Base-by-base conservation (phyloP, 768 basidiomycete genomes). In the Paxillus ammoniavirescens region DNA sequence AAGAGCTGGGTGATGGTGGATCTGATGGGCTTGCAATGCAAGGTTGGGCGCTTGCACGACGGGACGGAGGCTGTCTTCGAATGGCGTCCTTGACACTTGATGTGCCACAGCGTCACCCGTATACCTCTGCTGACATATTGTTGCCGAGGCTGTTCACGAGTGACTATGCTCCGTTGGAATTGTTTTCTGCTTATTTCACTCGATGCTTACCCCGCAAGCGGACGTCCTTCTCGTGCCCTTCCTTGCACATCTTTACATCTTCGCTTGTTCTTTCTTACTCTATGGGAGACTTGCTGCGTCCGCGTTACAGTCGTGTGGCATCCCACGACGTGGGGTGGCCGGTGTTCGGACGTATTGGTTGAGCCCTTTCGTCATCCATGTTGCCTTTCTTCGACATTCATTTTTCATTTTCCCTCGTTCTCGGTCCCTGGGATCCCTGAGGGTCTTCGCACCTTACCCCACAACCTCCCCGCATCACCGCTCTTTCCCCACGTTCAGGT, bases 401-500 rank as follows among this genome's bases (percentile, higher is more conserved):
- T 23, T 28, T 44, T 26, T 49, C 38, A 26, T 48, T 37, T 12
- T 9, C 42, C 2, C 26, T 8, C 42, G 10, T 10, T 15, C 15
- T 31, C 23, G n/a, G n/a, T 40, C n/a, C 38, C 15, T 47, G 31
- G 4, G 10, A 31, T 4, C 8, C 26, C 26, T 26, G n/a, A 4
- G 28, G 14, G 28, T 17, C 30, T 31, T 46, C 12, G n/a, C 31
- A 33, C 31, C 45, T 33, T 23, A 41, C 54, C 53, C 53, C 58
- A 54, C 53, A 2, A 21, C 54, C 53, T 37, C 52, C 55, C 54
- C 55, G 26, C 49, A 49, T 55, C 36, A 37, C 43, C 58, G 36
- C 55, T 36, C 45, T 57, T 50, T 57, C 47, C 56, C 61, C 52
- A 31, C 61, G 53, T 38, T 49, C 26, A 49, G n/a, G 37, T 56